Conservation (phyloP, 1,284 basidiomycete genomes). For the Ganoderma leucocontextum region DNA sequence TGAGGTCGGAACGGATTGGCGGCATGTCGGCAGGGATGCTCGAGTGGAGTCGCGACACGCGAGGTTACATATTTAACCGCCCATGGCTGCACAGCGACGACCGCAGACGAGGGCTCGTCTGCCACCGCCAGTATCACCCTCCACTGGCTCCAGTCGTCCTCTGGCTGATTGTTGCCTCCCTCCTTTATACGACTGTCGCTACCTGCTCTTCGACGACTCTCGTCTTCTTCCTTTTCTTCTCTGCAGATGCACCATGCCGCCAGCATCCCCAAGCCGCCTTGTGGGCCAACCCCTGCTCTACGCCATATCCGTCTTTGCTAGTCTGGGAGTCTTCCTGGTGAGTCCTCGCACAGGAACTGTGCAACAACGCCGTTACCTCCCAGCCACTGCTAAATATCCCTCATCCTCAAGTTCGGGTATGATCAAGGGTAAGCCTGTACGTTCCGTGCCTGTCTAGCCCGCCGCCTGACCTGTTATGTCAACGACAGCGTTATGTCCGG, state of each 20-base stretch:
- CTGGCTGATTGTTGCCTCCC: conserved; percentile 13
- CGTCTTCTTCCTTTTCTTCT: conserved; percentile 13
- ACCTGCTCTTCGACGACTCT: conserved; percentile 14
- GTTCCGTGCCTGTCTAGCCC: conserved; percentile 8
- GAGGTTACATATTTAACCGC: conserved; percentile 18
- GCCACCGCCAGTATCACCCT: conserved; percentile 16
- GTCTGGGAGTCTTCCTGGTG: conserved; percentile 89
- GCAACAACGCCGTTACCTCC: not conserved
- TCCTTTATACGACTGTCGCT: conserved; percentile 23
- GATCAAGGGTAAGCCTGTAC: conserved; percentile 80
- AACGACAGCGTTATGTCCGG: conserved; percentile 83
- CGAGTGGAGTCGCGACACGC: conserved; percentile 26
- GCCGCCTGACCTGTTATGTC: conserved; percentile 12
- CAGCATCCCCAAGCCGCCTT: conserved; percentile 51
- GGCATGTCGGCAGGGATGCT: conserved; percentile 18
- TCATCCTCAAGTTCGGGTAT: conserved; percentile 78
- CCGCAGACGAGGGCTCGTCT: conserved; percentile 8
- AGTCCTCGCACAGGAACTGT: conserved; percentile 36
- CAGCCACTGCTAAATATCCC: conserved; percentile 27
- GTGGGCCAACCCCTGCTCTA: conserved; percentile 87
- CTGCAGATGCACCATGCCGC: conserved; percentile 44
- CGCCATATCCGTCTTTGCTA: conserved; percentile 85
- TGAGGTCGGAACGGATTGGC: conserved; percentile 6
- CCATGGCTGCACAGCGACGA: conserved; percentile 8
- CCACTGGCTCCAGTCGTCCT: not conserved